A percentile compares a stretch with the other conserved stretches of the same genome.
Evolutionary conservation across 768 basidiomycete genomes (phyloP).

Genomic region (Trametes cubensis): DNA sequence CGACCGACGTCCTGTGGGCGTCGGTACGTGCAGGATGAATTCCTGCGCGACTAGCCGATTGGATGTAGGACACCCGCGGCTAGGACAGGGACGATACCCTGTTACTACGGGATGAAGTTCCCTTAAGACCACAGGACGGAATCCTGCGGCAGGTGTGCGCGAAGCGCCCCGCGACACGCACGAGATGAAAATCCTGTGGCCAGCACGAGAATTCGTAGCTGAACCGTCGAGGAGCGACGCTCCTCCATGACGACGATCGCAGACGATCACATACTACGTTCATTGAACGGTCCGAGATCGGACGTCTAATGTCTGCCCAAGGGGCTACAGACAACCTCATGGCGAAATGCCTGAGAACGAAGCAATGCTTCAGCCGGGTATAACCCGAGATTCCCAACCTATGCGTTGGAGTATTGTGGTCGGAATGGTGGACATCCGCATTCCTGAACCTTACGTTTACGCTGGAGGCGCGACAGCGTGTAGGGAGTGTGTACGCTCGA

Average conservation of each 20-base stretch:
- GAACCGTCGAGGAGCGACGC: too few species aligned
- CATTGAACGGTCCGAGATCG: too few species aligned
- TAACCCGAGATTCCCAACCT: conserved; percentile 9
- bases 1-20: neutral
- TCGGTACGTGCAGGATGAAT: neutral
- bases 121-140: too few species aligned
- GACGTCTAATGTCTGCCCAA: too few species aligned
- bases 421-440: neutral
- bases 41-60: too few species aligned
- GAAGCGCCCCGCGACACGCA: too few species aligned
- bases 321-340: neutral
- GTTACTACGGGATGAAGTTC: too few species aligned
- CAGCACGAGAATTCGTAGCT: neutral
- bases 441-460: neutral
- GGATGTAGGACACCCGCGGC: neutral
- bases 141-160: too few species aligned
- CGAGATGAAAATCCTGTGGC: neutral
- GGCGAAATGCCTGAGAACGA: neutral
- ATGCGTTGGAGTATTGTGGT: conserved; percentile 3
- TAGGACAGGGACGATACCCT: too few species aligned
- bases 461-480: neutral
- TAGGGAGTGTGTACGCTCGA: neutral
- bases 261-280: too few species aligned
- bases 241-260: too few species aligned
- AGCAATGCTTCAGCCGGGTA: conserved; percentile 8